These are phyloP conservation scores for Paraphaeosphaeria minitans DNA, from an alignment of 2,329 filamentous ascomycete species.

Conservation along the genomic window DNA sequence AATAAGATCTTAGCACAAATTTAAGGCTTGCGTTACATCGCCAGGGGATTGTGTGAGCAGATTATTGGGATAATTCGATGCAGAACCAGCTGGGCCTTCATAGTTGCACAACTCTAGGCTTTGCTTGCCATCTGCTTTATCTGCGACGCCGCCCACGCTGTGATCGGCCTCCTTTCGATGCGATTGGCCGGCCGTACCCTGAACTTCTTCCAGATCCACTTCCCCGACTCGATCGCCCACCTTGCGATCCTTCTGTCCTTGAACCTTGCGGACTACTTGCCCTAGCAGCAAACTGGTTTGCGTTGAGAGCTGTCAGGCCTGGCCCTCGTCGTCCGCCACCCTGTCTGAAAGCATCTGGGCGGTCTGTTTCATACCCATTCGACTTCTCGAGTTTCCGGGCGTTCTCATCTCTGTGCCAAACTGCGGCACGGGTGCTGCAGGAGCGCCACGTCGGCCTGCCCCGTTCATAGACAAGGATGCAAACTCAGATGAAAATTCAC, in stretches of 20 bases:
- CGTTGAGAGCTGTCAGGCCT: not conserved
- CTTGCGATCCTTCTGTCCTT: not conserved
- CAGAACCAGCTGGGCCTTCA: no score
- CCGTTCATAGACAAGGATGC: no score
- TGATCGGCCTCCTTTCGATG: not conserved
- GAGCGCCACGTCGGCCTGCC: not conserved
- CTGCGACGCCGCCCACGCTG: not conserved
- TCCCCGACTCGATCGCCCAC: not conserved
- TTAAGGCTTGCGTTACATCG: no score
- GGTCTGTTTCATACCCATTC: not conserved
- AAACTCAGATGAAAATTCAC: not conserved
- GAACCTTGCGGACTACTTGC: not conserved
- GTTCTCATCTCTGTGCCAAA: not conserved
- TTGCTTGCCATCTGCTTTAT: not conserved
- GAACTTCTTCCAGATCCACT: not conserved
- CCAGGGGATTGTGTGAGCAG: no score
- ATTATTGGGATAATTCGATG: no score
- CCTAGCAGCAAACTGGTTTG: not conserved
- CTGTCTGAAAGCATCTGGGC: not conserved
- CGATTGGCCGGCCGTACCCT: not conserved
- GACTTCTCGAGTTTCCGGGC: not conserved
- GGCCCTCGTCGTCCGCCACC: not conserved
- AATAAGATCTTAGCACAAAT: no score
- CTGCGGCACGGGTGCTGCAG: not conserved
- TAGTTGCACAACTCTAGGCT: no score